Conservation (phyloP, 2,329 filamentous ascomycete species). For the Fusarium sp. region DNA sequence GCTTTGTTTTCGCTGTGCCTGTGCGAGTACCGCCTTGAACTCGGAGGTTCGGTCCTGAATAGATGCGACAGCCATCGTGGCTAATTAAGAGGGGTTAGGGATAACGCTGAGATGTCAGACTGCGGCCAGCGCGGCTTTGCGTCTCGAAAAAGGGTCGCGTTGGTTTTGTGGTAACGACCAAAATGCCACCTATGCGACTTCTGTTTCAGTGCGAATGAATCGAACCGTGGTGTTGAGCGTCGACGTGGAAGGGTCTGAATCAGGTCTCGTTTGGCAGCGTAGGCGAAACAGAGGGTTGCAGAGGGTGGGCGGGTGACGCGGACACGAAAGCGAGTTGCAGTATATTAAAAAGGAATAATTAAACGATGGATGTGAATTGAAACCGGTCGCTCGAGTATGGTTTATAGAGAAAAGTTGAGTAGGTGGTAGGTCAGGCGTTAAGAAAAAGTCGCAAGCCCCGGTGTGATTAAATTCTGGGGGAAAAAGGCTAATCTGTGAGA, state of each 20-base stretch:
- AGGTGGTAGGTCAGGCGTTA: neutral
- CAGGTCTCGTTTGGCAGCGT: conserved; percentile 30
- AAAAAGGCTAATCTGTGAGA: conserved; percentile 21
- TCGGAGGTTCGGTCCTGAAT: conserved; percentile 97
- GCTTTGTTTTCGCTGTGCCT: conserved; percentile 83
- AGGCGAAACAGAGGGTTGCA: conserved; percentile 11
- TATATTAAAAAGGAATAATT: conserved; percentile 30
- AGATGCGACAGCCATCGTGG: conserved; percentile 72
- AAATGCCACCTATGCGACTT: conserved; percentile 21
- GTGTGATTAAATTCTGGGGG: conserved; percentile 7
- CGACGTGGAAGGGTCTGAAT: conserved; percentile 27
- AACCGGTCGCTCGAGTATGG: conserved; percentile 7
- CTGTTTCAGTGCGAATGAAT: conserved; percentile 6
- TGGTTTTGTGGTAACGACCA: neutral
- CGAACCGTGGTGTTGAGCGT: conserved; percentile 12
- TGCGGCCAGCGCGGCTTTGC: conserved; percentile 52
- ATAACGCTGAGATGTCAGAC: conserved; percentile 36
- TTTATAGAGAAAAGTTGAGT: conserved; percentile 15
- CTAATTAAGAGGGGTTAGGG: conserved; percentile 29
- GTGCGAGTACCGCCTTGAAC: conserved; percentile 89
- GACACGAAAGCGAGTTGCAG: conserved; percentile 30
- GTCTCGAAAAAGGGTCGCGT: conserved; percentile 28
- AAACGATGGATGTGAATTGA: conserved; percentile 9
- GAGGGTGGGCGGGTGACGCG: conserved; percentile 24
- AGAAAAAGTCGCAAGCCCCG: conserved; percentile 12